phyloP scores from a whole-genome alignment of 768 basidiomycete species.

The Calocybe cyanea region DNA sequence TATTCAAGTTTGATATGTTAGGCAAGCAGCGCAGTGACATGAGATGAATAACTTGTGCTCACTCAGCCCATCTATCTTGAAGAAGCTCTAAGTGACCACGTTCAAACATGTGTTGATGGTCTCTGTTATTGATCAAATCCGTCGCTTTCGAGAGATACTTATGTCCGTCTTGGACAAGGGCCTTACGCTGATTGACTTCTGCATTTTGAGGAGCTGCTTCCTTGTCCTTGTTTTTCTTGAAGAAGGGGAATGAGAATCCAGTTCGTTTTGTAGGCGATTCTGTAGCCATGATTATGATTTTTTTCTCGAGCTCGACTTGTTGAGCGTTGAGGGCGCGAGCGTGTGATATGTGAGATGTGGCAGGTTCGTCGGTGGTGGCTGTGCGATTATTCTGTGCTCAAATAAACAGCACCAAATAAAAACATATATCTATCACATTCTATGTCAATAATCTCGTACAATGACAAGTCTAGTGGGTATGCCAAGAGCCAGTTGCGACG shows the following conservation, averaged over 20 bases:
- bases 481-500: too few species aligned
- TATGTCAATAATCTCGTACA: too few species aligned
- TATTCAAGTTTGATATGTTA: neutral
- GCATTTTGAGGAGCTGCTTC: slow-evolving; percentile 9
- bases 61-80: slow-evolving; percentile 21
- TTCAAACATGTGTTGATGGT: slow-evolving; percentile 17
- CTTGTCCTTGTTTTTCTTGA: slow-evolving; percentile 14
- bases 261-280: slow-evolving; percentile 8
- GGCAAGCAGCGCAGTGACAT: neutral
- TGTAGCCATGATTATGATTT: neutral
- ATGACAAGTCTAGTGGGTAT: too few species aligned
- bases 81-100: slow-evolving; percentile 15
- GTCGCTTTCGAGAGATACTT: slow-evolving; percentile 18
- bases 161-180: slow-evolving; percentile 18
- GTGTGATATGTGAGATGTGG: neutral
- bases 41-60: slow-evolving; percentile 2
- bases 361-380: too few species aligned
- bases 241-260: slow-evolving; percentile 13
- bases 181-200: slow-evolving; percentile 16
- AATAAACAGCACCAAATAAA: too few species aligned
- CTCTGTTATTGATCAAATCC: slow-evolving; percentile 19
- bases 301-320: too few species aligned
- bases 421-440: too few species aligned
- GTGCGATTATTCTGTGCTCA: too few species aligned
- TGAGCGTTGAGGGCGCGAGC: too few species aligned